These are phyloP conservation scores for Petrea volubilis DNA, from an alignment of 257 asterid species.

Conservation along the genomic window DNA sequence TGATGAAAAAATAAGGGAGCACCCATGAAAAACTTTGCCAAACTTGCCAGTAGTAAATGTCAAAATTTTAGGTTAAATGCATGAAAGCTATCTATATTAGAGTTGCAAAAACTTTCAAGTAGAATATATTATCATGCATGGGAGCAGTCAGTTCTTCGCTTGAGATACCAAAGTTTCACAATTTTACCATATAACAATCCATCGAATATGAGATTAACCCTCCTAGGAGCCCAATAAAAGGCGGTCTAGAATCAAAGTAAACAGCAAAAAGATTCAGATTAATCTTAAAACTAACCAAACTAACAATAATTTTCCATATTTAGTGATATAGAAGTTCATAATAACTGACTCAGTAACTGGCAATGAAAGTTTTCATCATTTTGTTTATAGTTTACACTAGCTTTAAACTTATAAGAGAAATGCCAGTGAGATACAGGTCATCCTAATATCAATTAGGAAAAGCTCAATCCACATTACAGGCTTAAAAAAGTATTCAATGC, in stretches of 20 bases:
- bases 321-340: background rate
- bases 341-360: background rate
- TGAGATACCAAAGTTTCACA: no score
- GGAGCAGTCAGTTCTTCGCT: conserved; percentile 1
- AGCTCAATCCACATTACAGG: conserved; percentile 9
- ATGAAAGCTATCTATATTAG: background rate
- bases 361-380: background rate
- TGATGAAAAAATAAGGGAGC: conserved; percentile 1
- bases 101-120: conserved; percentile 13
- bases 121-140: conserved; percentile 6
- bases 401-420: background rate
- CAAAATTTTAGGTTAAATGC: background rate
- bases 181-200: no score
- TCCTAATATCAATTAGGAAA: background rate
- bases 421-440: background rate
- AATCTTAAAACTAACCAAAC: background rate
- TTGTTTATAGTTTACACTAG: background rate
- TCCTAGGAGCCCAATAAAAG: no score
- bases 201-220: no score
- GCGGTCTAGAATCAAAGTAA: no score
- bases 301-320: background rate
- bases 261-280: background rate
- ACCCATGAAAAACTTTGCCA: background rate
- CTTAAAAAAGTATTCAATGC: background rate
- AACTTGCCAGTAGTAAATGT: conserved; percentile 10